Percentiles rank a stretch among this genome's conserved stretches.
Conservation (phyloP, 1,139 yeast genomes). For the Pneumocystis sp. region DNA sequence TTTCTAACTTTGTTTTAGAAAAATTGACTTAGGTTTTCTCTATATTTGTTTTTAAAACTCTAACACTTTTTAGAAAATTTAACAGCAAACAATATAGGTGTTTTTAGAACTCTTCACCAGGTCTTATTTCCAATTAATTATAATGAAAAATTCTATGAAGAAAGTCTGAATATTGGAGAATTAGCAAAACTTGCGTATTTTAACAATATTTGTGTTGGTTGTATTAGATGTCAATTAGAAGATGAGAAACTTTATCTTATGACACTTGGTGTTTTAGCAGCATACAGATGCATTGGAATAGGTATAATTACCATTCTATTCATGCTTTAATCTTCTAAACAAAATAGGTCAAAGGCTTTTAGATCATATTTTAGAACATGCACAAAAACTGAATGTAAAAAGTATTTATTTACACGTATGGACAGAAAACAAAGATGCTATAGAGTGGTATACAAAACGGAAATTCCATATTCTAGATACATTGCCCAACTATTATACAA, state of each 20-base stretch:
- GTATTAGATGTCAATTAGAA: conserved; percentile 7
- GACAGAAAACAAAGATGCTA: conserved; percentile 5
- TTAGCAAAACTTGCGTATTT: conserved; percentile 10
- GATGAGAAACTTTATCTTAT: conserved; percentile 9
- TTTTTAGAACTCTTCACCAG: conserved; percentile 11
- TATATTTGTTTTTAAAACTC: background rate
- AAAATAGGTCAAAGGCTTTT: background rate
- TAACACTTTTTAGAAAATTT: background rate
- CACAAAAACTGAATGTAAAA: background rate
- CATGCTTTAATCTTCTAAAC: background rate
- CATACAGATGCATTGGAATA: conserved; percentile 8
- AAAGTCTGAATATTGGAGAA: conserved; percentile 6
- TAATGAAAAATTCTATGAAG: conserved; percentile 9
- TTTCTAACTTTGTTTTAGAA: background rate
- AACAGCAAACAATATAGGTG: conserved; percentile 8
- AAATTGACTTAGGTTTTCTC: background rate
- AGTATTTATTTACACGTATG: conserved; percentile 4
- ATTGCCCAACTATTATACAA: conserved; percentile 2
- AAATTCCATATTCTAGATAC: conserved; percentile 2
- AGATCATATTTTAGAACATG: background rate
- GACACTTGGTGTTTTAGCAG: conserved; percentile 12
- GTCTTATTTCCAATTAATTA: conserved; percentile 8
- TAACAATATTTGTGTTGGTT: conserved; percentile 11
- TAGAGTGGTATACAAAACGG: conserved; percentile 5
- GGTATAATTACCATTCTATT: conserved; percentile 4